phyloP scores from a whole-genome alignment of 345 rosid species.

The Noccaea bulbosa region DNA sequence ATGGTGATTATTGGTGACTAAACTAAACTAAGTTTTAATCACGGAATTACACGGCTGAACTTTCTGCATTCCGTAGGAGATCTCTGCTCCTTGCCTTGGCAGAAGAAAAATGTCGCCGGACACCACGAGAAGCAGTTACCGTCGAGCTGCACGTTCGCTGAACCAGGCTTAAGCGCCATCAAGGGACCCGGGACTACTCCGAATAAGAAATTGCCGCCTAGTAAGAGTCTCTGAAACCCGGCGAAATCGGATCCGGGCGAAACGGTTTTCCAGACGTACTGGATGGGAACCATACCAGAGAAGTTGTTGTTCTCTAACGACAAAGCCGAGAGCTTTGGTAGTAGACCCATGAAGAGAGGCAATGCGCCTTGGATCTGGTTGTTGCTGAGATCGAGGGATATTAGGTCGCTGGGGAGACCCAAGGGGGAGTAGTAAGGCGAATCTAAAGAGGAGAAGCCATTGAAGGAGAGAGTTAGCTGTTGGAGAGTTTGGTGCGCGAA shows the following conservation, averaged over 20 bases:
- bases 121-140: slow-evolving; percentile 80
- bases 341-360: slow-evolving; percentile 52
- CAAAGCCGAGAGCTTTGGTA: slow-evolving; percentile 60
- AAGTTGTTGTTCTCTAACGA: slow-evolving; percentile 57
- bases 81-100: slow-evolving; percentile 75
- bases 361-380: slow-evolving; percentile 53
- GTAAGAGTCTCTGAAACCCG: slow-evolving; percentile 67
- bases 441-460: slow-evolving; percentile 61
- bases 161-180: slow-evolving; percentile 61
- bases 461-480: slow-evolving; percentile 78
- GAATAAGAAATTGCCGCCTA: slow-evolving; percentile 82
- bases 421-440: slow-evolving; percentile 45
- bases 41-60: slow-evolving; percentile 45
- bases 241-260: slow-evolving; percentile 54
- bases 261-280: slow-evolving; percentile 53
- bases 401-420: slow-evolving; percentile 54
- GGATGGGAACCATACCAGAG: slow-evolving; percentile 65
- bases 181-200: slow-evolving; percentile 76
- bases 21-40: slow-evolving; percentile 1
- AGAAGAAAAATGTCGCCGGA: slow-evolving; percentile 69
- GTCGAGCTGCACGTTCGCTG: slow-evolving; percentile 59
- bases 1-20: background rate
- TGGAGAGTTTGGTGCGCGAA: slow-evolving; percentile 73
- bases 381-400: slow-evolving; percentile 58
- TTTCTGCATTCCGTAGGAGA: slow-evolving; percentile 67